Conservation (phyloP, 2,329 filamentous ascomycete genomes). For the Amauroascus verrucosus region DNA sequence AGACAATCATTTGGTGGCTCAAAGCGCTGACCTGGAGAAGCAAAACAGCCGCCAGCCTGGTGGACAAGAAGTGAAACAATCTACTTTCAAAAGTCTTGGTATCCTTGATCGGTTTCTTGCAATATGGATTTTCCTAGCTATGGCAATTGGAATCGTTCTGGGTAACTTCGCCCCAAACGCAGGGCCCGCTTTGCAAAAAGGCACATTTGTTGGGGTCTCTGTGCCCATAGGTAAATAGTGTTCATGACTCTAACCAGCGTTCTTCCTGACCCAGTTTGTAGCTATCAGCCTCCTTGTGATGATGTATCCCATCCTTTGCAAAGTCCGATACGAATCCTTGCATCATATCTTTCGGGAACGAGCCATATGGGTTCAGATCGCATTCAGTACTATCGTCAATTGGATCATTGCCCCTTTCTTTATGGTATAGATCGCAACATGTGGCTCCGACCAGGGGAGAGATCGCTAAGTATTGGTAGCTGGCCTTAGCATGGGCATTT, state of each 20-base stretch:
- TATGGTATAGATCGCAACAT: slow-evolving; percentile 48
- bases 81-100: slow-evolving; percentile 41
- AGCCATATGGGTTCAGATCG: slow-evolving; percentile 67
- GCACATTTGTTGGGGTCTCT: slow-evolving; percentile 61
- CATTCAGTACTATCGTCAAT: slow-evolving; percentile 65
- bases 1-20: not conserved
- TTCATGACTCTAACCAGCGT: slow-evolving; percentile 2
- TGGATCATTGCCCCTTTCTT: slow-evolving; percentile 74
- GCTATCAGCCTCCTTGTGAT: slow-evolving; percentile 74
- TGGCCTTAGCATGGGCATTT: slow-evolving; percentile 42
- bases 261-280: slow-evolving; percentile 24
- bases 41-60: not conserved
- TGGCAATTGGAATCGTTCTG: slow-evolving; percentile 63
- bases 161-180: slow-evolving; percentile 62
- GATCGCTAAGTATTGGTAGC: slow-evolving; percentile 30
- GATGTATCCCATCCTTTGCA: slow-evolving; percentile 92
- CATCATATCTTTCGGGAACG: slow-evolving; percentile 54
- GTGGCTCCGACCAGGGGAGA: slow-evolving; percentile 11
- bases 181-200: slow-evolving; percentile 54
- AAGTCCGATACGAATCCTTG: slow-evolving; percentile 67
- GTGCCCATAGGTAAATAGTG: slow-evolving; percentile 50
- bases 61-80: not conserved
- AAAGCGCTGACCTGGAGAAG: not conserved
- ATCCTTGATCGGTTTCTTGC: slow-evolving; percentile 55
- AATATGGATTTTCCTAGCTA: slow-evolving; percentile 68